Evolutionary conservation across 768 basidiomycete genomes (phyloP).

Genomic region (Leccinum sublutescens): DNA sequence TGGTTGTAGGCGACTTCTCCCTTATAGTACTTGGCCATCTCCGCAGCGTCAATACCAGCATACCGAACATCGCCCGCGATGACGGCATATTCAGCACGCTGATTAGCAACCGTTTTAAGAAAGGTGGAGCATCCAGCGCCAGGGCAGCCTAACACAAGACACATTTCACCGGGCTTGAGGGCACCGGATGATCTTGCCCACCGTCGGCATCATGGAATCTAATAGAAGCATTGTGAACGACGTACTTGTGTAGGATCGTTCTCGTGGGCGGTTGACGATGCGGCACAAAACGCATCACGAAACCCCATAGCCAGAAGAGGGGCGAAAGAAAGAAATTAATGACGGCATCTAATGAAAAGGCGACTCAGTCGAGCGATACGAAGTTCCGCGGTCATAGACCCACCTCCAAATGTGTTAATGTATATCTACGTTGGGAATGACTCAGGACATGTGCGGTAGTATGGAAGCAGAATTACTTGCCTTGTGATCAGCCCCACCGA

Average conservation of each 20-base stretch:
- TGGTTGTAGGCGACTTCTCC: slow-evolving; percentile 81
- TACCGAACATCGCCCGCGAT: slow-evolving; percentile 77
- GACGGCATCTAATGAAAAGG: slow-evolving; percentile 42
- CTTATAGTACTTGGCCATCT: slow-evolving; percentile 74
- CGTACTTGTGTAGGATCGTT: slow-evolving; percentile 61
- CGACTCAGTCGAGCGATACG: not conserved
- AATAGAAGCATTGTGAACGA: not conserved
- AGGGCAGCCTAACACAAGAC: slow-evolving; percentile 79
- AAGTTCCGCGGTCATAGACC: slow-evolving; percentile 18
- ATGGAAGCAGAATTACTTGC: slow-evolving; percentile 30
- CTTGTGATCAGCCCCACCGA: slow-evolving; percentile 56
- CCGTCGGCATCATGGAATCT: not conserved
- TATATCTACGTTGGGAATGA: slow-evolving; percentile 38
- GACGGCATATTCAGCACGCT: slow-evolving; percentile 58
- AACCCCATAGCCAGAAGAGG: slow-evolving; percentile 45
- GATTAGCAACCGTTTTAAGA: slow-evolving; percentile 79
- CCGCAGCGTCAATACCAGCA: slow-evolving; percentile 71
- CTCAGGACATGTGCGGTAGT: not conserved
- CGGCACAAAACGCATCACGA: slow-evolving; percentile 40
- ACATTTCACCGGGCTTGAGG: slow-evolving; percentile 83
- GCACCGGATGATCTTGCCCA: slow-evolving; percentile 58
- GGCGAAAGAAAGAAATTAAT: slow-evolving; percentile 54
- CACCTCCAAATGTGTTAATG: slow-evolving; percentile 59
- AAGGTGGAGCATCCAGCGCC: slow-evolving; percentile 86
- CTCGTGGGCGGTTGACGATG: slow-evolving; percentile 40